phyloP scores from a whole-genome alignment of 1,284 basidiomycete species.

The Leccinum ponderosum region DNA sequence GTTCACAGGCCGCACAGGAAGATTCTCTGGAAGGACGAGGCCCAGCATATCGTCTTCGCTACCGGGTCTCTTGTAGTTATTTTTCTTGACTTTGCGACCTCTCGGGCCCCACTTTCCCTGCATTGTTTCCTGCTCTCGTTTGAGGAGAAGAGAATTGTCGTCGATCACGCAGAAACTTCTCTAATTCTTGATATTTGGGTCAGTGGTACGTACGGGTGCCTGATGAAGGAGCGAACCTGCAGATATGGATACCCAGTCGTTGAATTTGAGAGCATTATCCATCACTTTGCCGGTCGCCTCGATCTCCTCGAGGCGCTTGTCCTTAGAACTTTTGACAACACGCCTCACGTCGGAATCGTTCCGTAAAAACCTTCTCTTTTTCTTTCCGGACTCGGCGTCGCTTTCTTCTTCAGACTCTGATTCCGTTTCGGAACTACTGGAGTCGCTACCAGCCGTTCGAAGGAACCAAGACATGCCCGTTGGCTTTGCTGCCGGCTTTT shows the following conservation, averaged over 20 bases:
- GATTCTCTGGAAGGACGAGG: no score
- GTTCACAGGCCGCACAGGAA: no score
- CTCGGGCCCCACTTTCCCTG: constrained; percentile 33
- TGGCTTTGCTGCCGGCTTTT: constrained; percentile 51
- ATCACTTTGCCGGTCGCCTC: constrained; percentile 87
- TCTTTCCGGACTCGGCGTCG: constrained; percentile 45
- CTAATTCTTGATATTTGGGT: constrained; percentile 72
- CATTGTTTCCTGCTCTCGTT: no score
- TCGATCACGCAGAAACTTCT: constrained; percentile 76
- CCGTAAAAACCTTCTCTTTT: constrained; percentile 49
- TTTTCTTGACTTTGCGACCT: constrained; percentile 48
- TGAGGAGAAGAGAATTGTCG: no score
- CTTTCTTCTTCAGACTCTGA: constrained; percentile 47
- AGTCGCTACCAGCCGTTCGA: constrained; percentile 50
- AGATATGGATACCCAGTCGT: constrained; percentile 94
- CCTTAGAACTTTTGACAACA: constrained; percentile 83
- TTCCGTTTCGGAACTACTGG: constrained; percentile 45
- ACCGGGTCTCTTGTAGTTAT: constrained; percentile 53
- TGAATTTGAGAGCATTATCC: constrained; percentile 94
- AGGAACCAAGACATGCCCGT: constrained; percentile 75
- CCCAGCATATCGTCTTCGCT: constrained; percentile 35
- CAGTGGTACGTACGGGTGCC: constrained; percentile 2
- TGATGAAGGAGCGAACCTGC: constrained; percentile 54
- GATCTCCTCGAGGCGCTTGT: constrained; percentile 88
- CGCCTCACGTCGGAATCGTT: constrained; percentile 56